Conservation (phyloP, 2,329 filamentous ascomycete species). For the Sporothrix humicola region DNA sequence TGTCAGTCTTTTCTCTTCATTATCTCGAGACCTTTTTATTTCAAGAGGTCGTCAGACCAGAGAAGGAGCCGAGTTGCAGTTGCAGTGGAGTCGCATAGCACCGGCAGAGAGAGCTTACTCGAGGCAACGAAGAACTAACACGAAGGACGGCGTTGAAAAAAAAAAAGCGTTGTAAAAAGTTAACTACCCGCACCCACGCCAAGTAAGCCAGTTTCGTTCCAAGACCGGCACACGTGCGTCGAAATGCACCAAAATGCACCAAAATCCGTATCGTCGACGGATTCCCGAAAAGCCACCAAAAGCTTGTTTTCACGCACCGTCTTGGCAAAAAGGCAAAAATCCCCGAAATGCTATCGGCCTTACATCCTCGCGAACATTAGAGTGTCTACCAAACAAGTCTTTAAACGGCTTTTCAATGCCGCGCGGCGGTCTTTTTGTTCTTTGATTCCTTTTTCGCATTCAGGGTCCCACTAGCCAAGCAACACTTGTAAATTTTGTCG, state of each 20-base stretch:
- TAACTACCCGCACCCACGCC: not conserved
- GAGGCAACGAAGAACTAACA: too few relatives aligned
- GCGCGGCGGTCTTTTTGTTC: too few relatives aligned
- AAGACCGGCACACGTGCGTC: conserved; percentile 11
- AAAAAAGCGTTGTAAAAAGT: not conserved
- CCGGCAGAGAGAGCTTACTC: not conserved
- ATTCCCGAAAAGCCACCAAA: not conserved
- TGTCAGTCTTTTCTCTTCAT: not conserved
- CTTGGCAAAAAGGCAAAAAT: not conserved
- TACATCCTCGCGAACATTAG: not conserved
- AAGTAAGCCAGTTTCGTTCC: conserved; percentile 14
- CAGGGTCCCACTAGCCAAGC: too few relatives aligned
- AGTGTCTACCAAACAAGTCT: not conserved
- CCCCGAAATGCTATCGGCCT: not conserved
- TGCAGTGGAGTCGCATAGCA: conserved; percentile 6
- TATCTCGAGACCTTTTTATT: not conserved
- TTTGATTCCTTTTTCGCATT: too few relatives aligned
- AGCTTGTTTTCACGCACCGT: not conserved
- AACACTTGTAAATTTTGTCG: too few relatives aligned
- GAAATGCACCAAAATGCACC: not conserved
- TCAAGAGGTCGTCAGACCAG: too few relatives aligned
- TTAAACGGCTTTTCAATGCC: not conserved
- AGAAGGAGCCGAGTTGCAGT: not conserved
- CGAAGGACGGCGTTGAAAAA: too few relatives aligned
- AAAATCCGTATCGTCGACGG: not conserved